These are phyloP conservation scores for Alternaria novae-zelandiae DNA, from an alignment of 2,329 filamentous ascomycete genomes.

Conservation along the genomic window DNA sequence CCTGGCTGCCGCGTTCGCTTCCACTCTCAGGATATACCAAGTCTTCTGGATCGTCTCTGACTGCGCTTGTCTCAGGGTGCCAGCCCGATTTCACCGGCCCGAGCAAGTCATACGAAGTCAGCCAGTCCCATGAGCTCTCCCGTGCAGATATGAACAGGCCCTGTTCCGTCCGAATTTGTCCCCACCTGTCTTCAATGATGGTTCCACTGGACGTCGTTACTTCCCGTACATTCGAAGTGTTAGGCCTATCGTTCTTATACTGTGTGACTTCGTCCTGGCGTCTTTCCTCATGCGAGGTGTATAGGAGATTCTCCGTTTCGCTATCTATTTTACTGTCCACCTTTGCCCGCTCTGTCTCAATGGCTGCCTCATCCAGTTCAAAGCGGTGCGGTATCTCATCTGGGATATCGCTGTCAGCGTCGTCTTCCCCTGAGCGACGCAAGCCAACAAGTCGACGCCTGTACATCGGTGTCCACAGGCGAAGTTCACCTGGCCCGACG, in stretches of 20 bases:
- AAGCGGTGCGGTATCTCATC: neutral
- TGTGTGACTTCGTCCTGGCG: neutral
- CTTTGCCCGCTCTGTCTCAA: neutral
- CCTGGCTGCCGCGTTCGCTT: neutral
- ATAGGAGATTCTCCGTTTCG: neutral
- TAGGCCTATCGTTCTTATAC: neutral
- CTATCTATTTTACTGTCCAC: neutral
- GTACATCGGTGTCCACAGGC: too few relatives aligned
- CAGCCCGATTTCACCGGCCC: neutral
- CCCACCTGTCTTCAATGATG: neutral
- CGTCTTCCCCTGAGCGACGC: too few relatives aligned
- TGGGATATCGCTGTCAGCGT: too few relatives aligned
- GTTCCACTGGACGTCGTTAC: neutral
- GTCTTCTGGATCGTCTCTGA: neutral
- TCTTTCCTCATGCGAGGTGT: neutral
- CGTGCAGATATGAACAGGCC: slow-evolving; percentile 13
- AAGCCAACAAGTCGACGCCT: too few relatives aligned
- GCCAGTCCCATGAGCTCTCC: slow-evolving; percentile 12
- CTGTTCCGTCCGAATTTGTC: neutral
- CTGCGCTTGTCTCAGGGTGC: neutral
- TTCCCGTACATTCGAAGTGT: neutral
- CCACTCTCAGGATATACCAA: neutral
- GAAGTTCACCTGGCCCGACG: too few relatives aligned
- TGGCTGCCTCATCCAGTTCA: neutral
- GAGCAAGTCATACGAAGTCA: slow-evolving; percentile 15